These are phyloP conservation scores for Macrolepiota albuminosa DNA, from an alignment of 768 basidiomycete species.

Conservation along the genomic window DNA sequence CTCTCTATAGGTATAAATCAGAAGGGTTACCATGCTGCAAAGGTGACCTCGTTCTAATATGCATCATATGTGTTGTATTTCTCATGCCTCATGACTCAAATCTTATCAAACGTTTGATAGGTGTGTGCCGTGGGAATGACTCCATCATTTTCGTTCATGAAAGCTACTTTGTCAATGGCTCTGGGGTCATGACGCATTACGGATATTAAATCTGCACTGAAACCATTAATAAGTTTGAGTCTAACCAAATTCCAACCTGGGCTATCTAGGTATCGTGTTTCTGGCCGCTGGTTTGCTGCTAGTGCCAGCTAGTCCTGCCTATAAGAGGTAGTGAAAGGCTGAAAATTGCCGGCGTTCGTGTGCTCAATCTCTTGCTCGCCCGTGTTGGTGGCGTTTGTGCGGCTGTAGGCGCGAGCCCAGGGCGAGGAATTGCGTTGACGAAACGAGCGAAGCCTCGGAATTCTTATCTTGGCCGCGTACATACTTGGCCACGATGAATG, in stretches of 20 bases:
- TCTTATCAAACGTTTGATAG: not conserved
- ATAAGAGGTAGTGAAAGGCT: not conserved
- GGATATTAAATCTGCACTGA: not conserved
- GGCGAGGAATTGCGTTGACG: not conserved
- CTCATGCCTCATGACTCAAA: conserved; percentile 2
- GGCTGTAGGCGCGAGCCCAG: too few relatives aligned
- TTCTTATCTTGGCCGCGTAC: not conserved
- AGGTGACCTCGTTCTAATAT: not conserved
- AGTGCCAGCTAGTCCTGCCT: not conserved
- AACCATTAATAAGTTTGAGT: not conserved
- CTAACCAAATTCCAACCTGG: not conserved
- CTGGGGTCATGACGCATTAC: not conserved
- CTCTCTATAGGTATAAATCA: not conserved
- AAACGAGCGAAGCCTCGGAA: not conserved
- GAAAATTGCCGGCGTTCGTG: not conserved
- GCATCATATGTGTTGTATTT: not conserved
- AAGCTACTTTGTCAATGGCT: not conserved
- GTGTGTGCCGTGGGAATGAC: not conserved
- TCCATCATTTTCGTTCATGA: not conserved
- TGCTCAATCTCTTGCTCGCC: not conserved
- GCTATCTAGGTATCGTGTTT: not conserved
- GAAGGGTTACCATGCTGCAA: not conserved
- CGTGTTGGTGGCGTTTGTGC: too few relatives aligned
- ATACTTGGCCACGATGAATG: not conserved
- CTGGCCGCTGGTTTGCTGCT: not conserved